These are phyloP conservation scores for Kalmusia sp. DNA, from an alignment of 2,329 filamentous ascomycete genomes.

Conservation along the genomic window DNA sequence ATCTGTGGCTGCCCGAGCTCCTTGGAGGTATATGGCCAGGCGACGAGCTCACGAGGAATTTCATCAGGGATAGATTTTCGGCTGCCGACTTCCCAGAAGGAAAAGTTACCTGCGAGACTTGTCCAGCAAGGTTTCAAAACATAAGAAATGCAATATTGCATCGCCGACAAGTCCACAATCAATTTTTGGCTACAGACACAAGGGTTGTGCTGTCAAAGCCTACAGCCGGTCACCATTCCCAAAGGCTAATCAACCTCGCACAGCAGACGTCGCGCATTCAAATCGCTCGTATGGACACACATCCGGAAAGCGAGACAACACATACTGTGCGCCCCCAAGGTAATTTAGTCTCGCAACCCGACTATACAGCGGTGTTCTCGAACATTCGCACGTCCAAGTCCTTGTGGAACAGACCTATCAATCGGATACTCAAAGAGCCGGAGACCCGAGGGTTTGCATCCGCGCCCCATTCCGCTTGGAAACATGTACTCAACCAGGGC, in stretches of 20 bases:
- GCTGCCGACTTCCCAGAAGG: neutral
- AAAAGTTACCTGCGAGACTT: conserved; percentile 4
- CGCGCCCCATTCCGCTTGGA: neutral
- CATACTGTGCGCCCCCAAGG: neutral
- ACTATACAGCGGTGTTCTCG: neutral
- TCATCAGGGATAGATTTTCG: neutral
- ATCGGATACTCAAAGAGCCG: neutral
- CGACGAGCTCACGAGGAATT: neutral
- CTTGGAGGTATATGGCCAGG: conserved; percentile 20
- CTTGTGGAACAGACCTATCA: neutral
- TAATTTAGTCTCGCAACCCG: neutral
- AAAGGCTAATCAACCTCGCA: conserved; percentile 1
- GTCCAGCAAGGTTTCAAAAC: conserved; percentile 2
- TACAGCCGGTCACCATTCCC: neutral
- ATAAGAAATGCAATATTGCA: conserved; percentile 12
- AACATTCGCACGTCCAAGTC: neutral
- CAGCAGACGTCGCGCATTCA: conserved; percentile 2
- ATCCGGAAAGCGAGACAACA: neutral
- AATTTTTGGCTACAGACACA: neutral
- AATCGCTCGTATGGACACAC: neutral
- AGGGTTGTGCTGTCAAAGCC: neutral
- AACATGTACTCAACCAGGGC: neutral
- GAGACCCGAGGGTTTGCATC: neutral
- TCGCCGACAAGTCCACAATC: conserved; percentile 16
- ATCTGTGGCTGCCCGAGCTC: conserved; percentile 20